Conservation (phyloP, 257 asterid species). For the Schizonepeta tenuifolia region DNA sequence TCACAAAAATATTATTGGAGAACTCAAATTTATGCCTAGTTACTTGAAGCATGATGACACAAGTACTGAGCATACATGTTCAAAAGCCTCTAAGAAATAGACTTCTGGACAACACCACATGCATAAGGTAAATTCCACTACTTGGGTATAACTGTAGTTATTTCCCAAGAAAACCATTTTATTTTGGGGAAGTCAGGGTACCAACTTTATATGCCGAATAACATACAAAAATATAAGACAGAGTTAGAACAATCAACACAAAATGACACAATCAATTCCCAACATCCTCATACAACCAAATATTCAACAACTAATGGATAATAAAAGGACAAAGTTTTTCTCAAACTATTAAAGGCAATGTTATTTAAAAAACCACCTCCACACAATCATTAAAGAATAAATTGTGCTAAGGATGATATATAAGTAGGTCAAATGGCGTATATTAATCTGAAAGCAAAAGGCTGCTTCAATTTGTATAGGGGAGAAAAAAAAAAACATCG, state of each 20-base stretch:
- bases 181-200: not conserved
- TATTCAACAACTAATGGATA: not conserved
- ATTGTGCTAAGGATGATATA: not conserved
- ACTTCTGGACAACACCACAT: not conserved
- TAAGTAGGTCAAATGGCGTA: not conserved
- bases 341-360: not conserved
- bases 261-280: not conserved
- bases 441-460: not conserved
- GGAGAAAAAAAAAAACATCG: not conserved
- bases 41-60: constrained; percentile 2
- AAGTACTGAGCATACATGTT: not conserved
- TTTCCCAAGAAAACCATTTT: not conserved
- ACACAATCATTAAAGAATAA: not conserved
- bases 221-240: constrained; percentile 6
- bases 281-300: not conserved
- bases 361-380: not conserved
- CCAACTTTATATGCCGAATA: not conserved
- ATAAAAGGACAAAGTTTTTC: not conserved
- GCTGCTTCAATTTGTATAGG: constrained; percentile 9
- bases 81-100: not conserved
- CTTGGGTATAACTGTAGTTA: constrained; percentile 16
- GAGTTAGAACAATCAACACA: not conserved
- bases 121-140: not conserved
- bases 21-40: constrained; percentile 11
- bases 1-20: constrained; percentile 12